Evolutionary conservation across 2,329 filamentous ascomycete species (phyloP), one percentile per base, ranked within the genome.

Genomic region (Gnomoniopsis sp.): DNA sequence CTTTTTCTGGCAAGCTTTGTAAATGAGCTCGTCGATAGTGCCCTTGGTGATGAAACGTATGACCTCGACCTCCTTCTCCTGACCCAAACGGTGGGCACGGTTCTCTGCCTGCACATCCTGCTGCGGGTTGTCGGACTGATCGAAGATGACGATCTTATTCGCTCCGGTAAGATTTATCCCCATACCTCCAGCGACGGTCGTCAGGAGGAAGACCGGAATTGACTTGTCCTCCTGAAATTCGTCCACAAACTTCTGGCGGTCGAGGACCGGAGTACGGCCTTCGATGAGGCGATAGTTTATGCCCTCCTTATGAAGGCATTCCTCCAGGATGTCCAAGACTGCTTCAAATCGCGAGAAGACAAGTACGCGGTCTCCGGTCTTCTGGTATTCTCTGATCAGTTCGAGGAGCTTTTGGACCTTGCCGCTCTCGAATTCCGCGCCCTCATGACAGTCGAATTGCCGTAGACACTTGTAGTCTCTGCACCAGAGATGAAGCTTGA

Each of bases 21-120:
- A 89, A 54, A 99, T 96, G 61, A 96, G 88, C 74, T 97, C 93
- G 73, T 99, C 95, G 30, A 99, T 90, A 0, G 93, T 96, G 58
- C 82, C 84, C 58, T 81, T 83, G 0, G 90, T 90, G 55, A 99
- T 88, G 1, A 99, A 81, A 33, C 92, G 82, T 44, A 96, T 86
- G 44, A 99, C 89, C 70, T 99, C 93, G 1, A 99, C 95, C 38
- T 93, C 89, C 17, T 90, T 81, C 33, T 85, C 93, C 77, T 99
- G 95, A 0, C 95, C 95, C 10, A 99, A 90, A 15, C 95, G 88
- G 74, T 99, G 95, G 0, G 95, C 95, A 19, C 95, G 88, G 72
- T 99, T 98, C 78, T 98, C 95, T 0, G 95, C 95, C 72, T 99
- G 95, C n/a, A 96, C 87, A 70, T 99, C 95, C 66, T 98, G 93